These are phyloP conservation scores for Vararia minispora DNA, from an alignment of 768 basidiomycete genomes.

Conservation along the genomic window DNA sequence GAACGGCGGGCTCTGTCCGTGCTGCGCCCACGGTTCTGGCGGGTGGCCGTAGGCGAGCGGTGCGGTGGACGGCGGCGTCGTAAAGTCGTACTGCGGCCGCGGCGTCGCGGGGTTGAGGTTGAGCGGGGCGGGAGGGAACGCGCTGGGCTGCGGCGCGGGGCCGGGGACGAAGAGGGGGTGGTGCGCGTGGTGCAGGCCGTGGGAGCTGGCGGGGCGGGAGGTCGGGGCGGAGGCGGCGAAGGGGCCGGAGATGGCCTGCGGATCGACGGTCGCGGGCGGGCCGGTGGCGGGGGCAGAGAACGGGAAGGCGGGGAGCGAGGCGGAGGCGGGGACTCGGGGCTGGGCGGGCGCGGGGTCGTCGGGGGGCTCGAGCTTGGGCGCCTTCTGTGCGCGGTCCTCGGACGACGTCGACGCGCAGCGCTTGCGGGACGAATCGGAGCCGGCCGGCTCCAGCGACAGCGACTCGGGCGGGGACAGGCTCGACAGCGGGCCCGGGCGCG, in stretches of 20 bases:
- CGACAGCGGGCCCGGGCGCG: neutral
- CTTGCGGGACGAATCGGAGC: slow-evolving; percentile 34
- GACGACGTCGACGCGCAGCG: slow-evolving; percentile 38
- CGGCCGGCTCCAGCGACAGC: slow-evolving; percentile 21
- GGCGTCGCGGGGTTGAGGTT: slow-evolving; percentile 14
- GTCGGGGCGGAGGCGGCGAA: slow-evolving; percentile 14
- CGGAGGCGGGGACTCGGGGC: slow-evolving; percentile 4
- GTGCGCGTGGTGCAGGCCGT: slow-evolving; percentile 12
- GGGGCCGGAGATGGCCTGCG: slow-evolving; percentile 12
- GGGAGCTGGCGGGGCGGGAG: slow-evolving; percentile 24
- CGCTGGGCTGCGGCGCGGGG: too few relatives aligned
- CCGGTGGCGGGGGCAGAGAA: slow-evolving; percentile 14
- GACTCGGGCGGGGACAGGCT: slow-evolving; percentile 1
- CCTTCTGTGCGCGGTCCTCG: slow-evolving; percentile 34
- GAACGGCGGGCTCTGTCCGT: slow-evolving; percentile 5
- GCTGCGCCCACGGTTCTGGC: slow-evolving; percentile 10
- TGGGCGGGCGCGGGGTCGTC: slow-evolving; percentile 25
- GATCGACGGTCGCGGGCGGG: slow-evolving; percentile 6
- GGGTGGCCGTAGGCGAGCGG: slow-evolving; percentile 21
- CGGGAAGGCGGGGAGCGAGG: slow-evolving; percentile 10
- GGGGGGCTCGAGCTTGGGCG: slow-evolving; percentile 37
- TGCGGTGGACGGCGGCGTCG: slow-evolving; percentile 14
- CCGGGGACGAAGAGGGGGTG: slow-evolving; percentile 9
- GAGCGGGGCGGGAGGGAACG: slow-evolving; percentile 15
- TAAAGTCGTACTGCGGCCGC: slow-evolving; percentile 15